Evolutionary conservation across 208 protist genomes (phyloP).

Genomic region (Trypanosomatidae sp.): DNA sequence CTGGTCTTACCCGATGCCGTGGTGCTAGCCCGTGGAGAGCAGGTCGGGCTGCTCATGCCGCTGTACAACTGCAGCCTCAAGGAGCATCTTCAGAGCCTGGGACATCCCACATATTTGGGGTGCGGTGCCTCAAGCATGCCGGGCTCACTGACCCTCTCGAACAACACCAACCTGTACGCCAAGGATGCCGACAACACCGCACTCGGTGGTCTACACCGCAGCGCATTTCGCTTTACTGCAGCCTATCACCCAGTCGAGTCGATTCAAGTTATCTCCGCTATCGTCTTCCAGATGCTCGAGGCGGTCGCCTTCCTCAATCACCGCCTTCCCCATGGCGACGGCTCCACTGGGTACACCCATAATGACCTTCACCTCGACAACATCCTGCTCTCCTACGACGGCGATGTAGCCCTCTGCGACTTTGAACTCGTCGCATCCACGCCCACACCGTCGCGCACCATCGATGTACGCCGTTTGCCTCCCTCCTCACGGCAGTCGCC

Average conservation of each 20-base stretch:
- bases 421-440: slow-evolving; percentile 78
- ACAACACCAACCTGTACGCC: neutral
- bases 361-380: slow-evolving; percentile 89
- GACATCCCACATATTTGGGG: neutral
- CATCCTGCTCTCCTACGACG: slow-evolving; percentile 49
- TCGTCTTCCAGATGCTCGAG: slow-evolving; percentile 69
- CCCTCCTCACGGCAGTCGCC: slow-evolving; percentile 67
- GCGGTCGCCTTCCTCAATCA: slow-evolving; percentile 57
- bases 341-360: slow-evolving; percentile 67
- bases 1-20: slow-evolving; percentile 69
- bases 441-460: slow-evolving; percentile 12
- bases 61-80: slow-evolving; percentile 71
- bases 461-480: slow-evolving; percentile 34
- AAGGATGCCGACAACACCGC: slow-evolving; percentile 2
- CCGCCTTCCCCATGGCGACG: slow-evolving; percentile 44
- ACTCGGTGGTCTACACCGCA: neutral
- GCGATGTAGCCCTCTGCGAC: slow-evolving; percentile 73
- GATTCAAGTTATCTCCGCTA: slow-evolving; percentile 41
- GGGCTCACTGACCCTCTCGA: neutral
- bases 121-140: neutral
- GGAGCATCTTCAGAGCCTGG: slow-evolving; percentile 40
- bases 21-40: slow-evolving; percentile 27
- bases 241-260: slow-evolving; percentile 45
- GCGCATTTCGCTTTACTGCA: slow-evolving; percentile 5
- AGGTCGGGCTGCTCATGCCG: slow-evolving; percentile 72